Conservation (phyloP, 2,329 filamentous ascomycete species). For the Arthrobotrys conoides region DNA sequence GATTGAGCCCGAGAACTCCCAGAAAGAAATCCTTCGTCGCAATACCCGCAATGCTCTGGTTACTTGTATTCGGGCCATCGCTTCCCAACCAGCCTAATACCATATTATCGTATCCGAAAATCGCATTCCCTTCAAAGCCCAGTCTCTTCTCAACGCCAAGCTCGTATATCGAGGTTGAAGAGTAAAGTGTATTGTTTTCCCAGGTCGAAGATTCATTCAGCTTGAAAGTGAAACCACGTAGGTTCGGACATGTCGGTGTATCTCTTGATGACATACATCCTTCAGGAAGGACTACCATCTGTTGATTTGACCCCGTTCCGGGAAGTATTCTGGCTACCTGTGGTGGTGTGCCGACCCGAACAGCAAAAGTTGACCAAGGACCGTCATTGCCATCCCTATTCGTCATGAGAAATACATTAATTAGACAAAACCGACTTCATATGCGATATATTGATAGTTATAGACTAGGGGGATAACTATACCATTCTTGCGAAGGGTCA, state of each 20-base stretch:
- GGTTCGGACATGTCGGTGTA: slow-evolving; percentile 23
- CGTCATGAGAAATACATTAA: background rate
- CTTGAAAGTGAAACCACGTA: slow-evolving; percentile 36
- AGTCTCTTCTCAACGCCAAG: slow-evolving; percentile 33
- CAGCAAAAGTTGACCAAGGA: slow-evolving; percentile 48
- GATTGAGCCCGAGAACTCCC: slow-evolving; percentile 34
- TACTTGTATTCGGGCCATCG: slow-evolving; percentile 8
- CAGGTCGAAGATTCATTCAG: slow-evolving; percentile 38
- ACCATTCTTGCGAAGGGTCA: slow-evolving; percentile 45
- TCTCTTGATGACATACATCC: slow-evolving; percentile 34
- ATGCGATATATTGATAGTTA: too few relatives aligned
- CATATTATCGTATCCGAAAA: slow-evolving; percentile 54
- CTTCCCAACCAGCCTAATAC: slow-evolving; percentile 31
- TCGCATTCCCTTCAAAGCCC: slow-evolving; percentile 33
- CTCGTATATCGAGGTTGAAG: slow-evolving; percentile 12
- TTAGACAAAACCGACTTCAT: background rate
- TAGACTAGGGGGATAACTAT: background rate
- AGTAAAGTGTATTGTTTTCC: slow-evolving; percentile 30
- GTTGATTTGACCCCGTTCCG: slow-evolving; percentile 44
- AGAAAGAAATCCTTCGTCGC: slow-evolving; percentile 48
- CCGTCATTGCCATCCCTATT: slow-evolving; percentile 53
- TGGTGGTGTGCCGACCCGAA: slow-evolving; percentile 41
- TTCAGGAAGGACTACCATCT: slow-evolving; percentile 42
- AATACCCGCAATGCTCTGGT: slow-evolving; percentile 44
- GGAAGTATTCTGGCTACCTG: slow-evolving; percentile 32